A percentile compares a stretch with the other conserved stretches of the same genome.
Conservation (phyloP, 805 yeast species). For the Kregervanrija fluxuum region DNA sequence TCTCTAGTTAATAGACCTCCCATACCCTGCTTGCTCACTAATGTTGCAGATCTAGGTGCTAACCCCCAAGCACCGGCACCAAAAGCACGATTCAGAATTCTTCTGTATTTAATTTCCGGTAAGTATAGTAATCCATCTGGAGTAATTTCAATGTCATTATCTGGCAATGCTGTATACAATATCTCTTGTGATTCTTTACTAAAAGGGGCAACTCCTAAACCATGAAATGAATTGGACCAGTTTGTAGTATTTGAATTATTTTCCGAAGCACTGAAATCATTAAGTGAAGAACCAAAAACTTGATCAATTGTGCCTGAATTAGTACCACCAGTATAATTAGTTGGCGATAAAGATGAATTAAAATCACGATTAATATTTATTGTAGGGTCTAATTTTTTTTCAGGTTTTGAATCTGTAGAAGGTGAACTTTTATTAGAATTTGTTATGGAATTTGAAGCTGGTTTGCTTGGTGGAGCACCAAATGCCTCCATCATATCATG, state of each 20-base stretch:
- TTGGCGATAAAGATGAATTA: neutral
- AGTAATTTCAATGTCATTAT: slow-evolving; percentile 81
- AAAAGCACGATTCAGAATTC: slow-evolving; percentile 82
- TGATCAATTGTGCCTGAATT: slow-evolving; percentile 11
- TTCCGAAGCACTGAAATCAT: slow-evolving; percentile 17
- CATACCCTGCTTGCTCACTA: slow-evolving; percentile 37
- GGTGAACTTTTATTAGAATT: neutral
- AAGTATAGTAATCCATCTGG: slow-evolving; percentile 90
- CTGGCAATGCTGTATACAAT: slow-evolving; percentile 55
- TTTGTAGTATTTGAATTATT: slow-evolving; percentile 33
- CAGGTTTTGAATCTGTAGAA: neutral
- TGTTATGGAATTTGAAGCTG: neutral
- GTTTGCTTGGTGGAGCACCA: slow-evolving; percentile 6
- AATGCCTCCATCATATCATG: slow-evolving; percentile 26
- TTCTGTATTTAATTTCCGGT: slow-evolving; percentile 92
- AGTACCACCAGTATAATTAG: neutral
- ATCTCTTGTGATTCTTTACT: slow-evolving; percentile 48
- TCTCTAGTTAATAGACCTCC: slow-evolving; percentile 68
- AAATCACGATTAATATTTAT: slow-evolving; percentile 15
- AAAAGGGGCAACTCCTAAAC: slow-evolving; percentile 78
- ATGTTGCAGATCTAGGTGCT: slow-evolving; percentile 85
- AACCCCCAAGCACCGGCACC: slow-evolving; percentile 99
- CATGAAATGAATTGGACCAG: slow-evolving; percentile 86
- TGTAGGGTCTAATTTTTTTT: slow-evolving; percentile 16
- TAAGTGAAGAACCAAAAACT: slow-evolving; percentile 16